These are phyloP conservation scores for Alternaria metachromatica DNA, from an alignment of 2,329 filamentous ascomycete species.

Conservation along the genomic window DNA sequence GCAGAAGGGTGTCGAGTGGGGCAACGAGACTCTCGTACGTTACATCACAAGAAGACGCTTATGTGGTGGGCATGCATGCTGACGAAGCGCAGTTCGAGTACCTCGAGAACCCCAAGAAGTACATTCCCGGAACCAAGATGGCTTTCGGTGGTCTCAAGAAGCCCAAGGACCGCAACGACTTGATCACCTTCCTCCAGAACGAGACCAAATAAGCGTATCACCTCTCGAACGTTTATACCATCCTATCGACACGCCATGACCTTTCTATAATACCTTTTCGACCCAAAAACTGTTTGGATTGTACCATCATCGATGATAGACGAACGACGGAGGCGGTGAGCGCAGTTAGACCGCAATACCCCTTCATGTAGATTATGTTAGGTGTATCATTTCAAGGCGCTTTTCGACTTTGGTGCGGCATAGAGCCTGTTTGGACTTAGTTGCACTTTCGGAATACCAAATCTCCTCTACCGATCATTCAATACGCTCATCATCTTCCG, in stretches of 20 bases:
- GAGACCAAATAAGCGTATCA: slow-evolving; percentile 68
- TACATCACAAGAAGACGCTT: background rate
- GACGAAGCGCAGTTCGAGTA: slow-evolving; percentile 76
- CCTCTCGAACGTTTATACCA: slow-evolving; percentile 20
- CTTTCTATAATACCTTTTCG: slow-evolving; percentile 34
- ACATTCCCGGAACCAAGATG: slow-evolving; percentile 99
- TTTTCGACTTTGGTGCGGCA: slow-evolving; percentile 44
- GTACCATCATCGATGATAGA: slow-evolving; percentile 51
- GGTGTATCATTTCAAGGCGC: slow-evolving; percentile 43
- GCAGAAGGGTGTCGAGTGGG: slow-evolving; percentile 89
- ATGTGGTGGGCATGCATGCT: slow-evolving; percentile 2
- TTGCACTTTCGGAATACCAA: slow-evolving; percentile 46
- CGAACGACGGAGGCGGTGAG: slow-evolving; percentile 45
- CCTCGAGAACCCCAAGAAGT: slow-evolving; percentile 99
- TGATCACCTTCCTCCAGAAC: slow-evolving; percentile 85
- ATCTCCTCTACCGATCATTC: slow-evolving; percentile 37
- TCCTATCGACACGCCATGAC: slow-evolving; percentile 33
- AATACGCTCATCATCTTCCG: background rate
- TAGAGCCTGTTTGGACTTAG: slow-evolving; percentile 44
- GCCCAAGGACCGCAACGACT: slow-evolving; percentile 98
- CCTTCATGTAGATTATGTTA: slow-evolving; percentile 46
- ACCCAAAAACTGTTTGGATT: slow-evolving; percentile 35
- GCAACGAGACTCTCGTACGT: slow-evolving; percentile 80
- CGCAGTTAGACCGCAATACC: slow-evolving; percentile 27
- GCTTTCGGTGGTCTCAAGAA: slow-evolving; percentile 99